These are phyloP conservation scores for Myxozyma monticola DNA, from an alignment of 805 yeast species.

Conservation along the genomic window DNA sequence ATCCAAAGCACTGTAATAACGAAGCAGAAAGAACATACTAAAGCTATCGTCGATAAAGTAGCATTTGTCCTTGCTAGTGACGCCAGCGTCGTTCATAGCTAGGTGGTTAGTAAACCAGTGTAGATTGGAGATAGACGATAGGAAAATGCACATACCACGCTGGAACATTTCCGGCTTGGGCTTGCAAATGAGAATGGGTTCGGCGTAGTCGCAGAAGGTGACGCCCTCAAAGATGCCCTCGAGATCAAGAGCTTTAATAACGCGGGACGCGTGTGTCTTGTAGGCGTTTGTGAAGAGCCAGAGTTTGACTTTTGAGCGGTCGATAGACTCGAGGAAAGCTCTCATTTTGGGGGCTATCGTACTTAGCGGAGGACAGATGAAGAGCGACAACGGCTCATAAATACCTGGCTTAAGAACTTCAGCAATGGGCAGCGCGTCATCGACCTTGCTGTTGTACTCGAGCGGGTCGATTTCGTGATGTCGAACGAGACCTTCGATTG, in stretches of 20 bases:
- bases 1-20: background rate
- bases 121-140: too few relatives aligned
- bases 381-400: background rate
- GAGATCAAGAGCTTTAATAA: constrained; percentile 73
- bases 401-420: constrained; percentile 60
- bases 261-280: constrained; percentile 80
- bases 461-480: constrained; percentile 65
- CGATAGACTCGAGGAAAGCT: constrained; percentile 38
- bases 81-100: constrained; percentile 60
- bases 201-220: constrained; percentile 81
- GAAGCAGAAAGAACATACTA: constrained; percentile 26
- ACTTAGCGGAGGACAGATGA: constrained; percentile 18
- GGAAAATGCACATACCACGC: constrained; percentile 43
- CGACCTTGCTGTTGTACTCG: constrained; percentile 84
- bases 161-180: constrained; percentile 76
- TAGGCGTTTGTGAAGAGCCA: constrained; percentile 97
- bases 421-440: constrained; percentile 87
- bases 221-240: constrained; percentile 91
- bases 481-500: constrained; percentile 82
- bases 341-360: constrained; percentile 46
- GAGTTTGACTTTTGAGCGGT: constrained; percentile 58
- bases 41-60: constrained; percentile 89
- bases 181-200: constrained; percentile 71
- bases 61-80: constrained; percentile 49
- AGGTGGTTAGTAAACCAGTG: background rate